Evolutionary conservation across 257 asterid genomes (phyloP).

Genomic region (Leonotis leonurus): DNA sequence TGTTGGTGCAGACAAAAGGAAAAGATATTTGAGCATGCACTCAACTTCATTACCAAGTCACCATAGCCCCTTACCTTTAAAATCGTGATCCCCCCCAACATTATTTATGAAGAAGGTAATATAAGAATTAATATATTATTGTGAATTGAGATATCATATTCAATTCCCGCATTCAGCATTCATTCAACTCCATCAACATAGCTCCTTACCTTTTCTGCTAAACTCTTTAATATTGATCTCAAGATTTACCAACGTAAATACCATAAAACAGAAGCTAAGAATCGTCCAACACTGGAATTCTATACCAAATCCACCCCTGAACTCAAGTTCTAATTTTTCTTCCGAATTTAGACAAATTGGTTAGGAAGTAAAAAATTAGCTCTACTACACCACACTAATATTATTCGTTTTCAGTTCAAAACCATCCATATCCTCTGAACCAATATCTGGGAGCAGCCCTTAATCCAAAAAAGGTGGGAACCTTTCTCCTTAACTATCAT

Average conservation of each 20-base stretch:
- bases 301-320: no score
- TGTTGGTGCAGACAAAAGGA: not conserved
- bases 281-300: not conserved
- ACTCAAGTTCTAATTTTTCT: no score
- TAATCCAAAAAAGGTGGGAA: no score
- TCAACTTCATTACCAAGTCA: not conserved
- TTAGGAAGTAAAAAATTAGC: not conserved
- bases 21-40: not conserved
- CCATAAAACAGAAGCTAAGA: not conserved
- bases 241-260: not conserved
- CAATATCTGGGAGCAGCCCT: not conserved
- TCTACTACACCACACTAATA: not conserved
- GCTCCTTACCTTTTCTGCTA: not conserved
- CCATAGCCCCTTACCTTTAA: not conserved
- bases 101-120: not conserved
- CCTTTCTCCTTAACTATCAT: no score
- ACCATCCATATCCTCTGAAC: no score
- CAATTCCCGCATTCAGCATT: not conserved
- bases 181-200: no score
- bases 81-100: not conserved
- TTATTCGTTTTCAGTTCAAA: not conserved
- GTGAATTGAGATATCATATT: not conserved
- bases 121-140: not conserved
- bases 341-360: not conserved
- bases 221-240: not conserved